Base-by-base conservation (phyloP, 1,139 yeast species). In the Diutina scorzettiae region DNA sequence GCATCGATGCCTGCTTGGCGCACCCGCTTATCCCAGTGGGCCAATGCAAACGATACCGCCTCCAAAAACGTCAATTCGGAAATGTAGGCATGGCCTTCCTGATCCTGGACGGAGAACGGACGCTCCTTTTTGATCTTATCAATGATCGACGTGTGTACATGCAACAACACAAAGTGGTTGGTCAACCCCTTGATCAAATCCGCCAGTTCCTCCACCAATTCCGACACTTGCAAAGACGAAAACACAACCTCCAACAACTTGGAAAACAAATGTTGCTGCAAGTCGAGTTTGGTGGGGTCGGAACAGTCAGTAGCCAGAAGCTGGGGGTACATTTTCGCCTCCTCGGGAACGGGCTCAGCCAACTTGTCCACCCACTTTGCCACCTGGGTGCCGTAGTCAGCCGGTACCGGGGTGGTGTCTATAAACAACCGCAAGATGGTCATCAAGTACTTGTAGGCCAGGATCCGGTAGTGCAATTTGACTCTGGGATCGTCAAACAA, bases 11-110 rank as follows among this genome's bases (percentile, higher is more conserved):
- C 96, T 42, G 80, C 74, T 3, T 74, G 76, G 44, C 89, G 69
- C 1, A 89, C 91, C 19, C 73, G 76, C 21, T 70, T 65, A 45
- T 79, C 73, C 64, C 86, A 83, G 48, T 83, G 87, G 46, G 95
- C 80, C 48, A 91, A 67, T 0, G 96, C 91, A 55, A 74, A 78
- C 27, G 80, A 76, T 41, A 91, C 73, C 0, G 94, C 94, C 49
- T 78, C 78, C 41, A 87, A 66, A 43, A 86, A 66, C 0, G 84
- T 70, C 39, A 77, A 75, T 45, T 87, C 93, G 45, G 78, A 80
- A 30, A 89, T 69, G 47, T 70, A 71, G 4, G 80, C 77, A 36
- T 68, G 68, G 0, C 96, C 96, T 59, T 87, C 96, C 45, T 81
- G 77, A 49, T 86, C 89, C 45, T 75, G 74, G 14, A 87, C 78